Evolutionary conservation across 2,329 filamentous ascomycete genomes (phyloP), one percentile per base, ranked within the genome.

Genomic region (Aspergillus ochraceus): DNA sequence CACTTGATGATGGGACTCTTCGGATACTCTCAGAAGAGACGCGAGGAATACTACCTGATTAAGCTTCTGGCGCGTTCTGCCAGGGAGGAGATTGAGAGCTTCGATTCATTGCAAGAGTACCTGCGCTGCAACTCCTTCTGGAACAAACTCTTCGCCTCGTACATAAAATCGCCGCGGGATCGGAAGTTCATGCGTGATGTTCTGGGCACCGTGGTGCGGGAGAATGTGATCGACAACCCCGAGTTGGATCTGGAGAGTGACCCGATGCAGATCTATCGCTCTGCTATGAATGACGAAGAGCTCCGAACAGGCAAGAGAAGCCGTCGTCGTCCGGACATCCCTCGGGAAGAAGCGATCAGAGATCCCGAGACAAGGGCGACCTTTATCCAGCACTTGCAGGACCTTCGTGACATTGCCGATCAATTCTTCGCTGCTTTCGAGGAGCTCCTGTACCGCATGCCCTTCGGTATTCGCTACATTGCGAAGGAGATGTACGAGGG

Each of bases 211-310:
- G 77, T 99, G 52, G 90, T 99, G 66, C 90, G 90, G 63, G 91
- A 96, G 72, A 94, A 95, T 71, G 92, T 99, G 69, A 88, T 98
- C 57, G 95, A 97, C 57, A 95, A 97, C 67, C 88, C 92, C 12
- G 89, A 89, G 5, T 82, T 99, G 36, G 94, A 99, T 73, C 83
- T 99, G 26, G 95, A 99, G 77, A 97, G 94, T 73, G 95, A 99
- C 71, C 95, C 95, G 0, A 89, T 98, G 81, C 94, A 98, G 68
- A 99, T 99, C 59, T 98, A 99, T 77, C 87, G 91, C 47, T 95
- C 92, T 5, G 89, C 92, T 14, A 96, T 99, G 78, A 98, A 96
- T 79, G 97, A 99, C 69, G 94, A 98, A 76, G 95, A 99, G 77
- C 86, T 99, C 24, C 88, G 92, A 19, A 99, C 95, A 0, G 95